Conservation (phyloP, 2,329 filamentous ascomycete genomes). For the Hymenoscyphus linearis region DNA sequence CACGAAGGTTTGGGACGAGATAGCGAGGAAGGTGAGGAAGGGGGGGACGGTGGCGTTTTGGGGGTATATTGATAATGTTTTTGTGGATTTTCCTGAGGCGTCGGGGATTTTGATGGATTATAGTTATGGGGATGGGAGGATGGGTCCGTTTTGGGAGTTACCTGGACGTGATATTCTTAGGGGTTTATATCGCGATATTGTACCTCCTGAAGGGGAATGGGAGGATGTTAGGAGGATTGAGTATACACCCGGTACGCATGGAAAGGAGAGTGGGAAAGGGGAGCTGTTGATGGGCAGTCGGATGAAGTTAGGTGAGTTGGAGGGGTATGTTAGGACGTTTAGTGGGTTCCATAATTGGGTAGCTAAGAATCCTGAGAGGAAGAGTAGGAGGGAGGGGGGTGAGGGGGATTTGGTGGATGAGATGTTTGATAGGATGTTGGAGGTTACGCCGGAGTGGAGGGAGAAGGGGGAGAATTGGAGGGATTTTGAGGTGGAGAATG, state of each 20-base stretch:
- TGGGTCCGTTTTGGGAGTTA: constrained; percentile 58
- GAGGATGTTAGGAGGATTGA: constrained; percentile 46
- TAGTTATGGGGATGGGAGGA: constrained; percentile 47
- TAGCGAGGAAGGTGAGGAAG: constrained; percentile 46
- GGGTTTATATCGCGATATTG: constrained; percentile 45
- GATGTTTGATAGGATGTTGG: constrained; percentile 54
- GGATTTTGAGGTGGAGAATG: constrained; percentile 48
- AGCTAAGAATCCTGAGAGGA: constrained; percentile 46
- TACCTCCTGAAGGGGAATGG: constrained; percentile 48
- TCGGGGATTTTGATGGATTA: constrained; percentile 50
- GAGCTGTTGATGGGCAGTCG: constrained; percentile 47
- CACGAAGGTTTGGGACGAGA: constrained; percentile 46
- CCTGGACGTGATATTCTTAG: constrained; percentile 52
- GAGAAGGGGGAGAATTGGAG: constrained; percentile 44
- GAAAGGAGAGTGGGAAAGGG: constrained; percentile 35
- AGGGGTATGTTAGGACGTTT: constrained; percentile 57
- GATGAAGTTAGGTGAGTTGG: constrained; percentile 51
- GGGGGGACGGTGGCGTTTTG: constrained; percentile 59
- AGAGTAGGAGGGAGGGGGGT: constrained; percentile 48
- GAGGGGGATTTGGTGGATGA: constrained; percentile 57
- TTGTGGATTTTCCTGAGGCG: constrained; percentile 47
- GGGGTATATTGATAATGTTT: constrained; percentile 60
- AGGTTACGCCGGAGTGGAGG: constrained; percentile 48
- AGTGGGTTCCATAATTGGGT: constrained; percentile 55
- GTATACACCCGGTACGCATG: constrained; percentile 49